Conservation (phyloP, 2,329 filamentous ascomycete genomes). For the Diaporthe sp. region DNA sequence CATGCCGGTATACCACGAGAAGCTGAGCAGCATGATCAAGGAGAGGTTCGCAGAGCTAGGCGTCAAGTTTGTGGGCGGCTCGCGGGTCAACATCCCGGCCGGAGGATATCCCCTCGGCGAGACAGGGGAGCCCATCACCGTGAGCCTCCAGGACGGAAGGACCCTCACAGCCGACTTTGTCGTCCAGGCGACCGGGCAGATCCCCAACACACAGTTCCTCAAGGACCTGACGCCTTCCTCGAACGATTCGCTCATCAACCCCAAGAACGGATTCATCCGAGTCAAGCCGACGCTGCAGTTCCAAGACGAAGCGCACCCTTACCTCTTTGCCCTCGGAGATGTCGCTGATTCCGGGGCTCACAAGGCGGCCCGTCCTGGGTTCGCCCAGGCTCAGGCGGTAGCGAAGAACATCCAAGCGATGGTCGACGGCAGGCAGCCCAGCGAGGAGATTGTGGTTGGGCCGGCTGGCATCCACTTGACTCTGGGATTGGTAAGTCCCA, state of each 20-base stretch:
- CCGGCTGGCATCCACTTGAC: constrained; percentile 54
- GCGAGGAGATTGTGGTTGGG: constrained; percentile 43
- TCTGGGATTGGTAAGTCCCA: constrained; percentile 46
- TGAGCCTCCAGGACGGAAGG: constrained; percentile 47
- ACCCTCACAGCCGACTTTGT: constrained; percentile 52
- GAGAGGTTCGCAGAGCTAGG: constrained; percentile 50
- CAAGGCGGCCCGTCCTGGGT: constrained; percentile 57
- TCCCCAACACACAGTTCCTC: constrained; percentile 54
- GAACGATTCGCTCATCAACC: constrained; percentile 40
- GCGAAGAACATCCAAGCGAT: constrained; percentile 56
- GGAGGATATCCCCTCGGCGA: constrained; percentile 39
- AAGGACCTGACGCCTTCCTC: constrained; percentile 41
- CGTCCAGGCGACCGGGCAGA: constrained; percentile 61
- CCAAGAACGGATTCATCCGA: constrained; percentile 47
- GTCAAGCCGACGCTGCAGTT: constrained; percentile 61
- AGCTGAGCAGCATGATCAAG: constrained; percentile 51
- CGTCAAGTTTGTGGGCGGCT: constrained; percentile 45
- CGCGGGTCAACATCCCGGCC: constrained; percentile 42
- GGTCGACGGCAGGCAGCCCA: constrained; percentile 47
- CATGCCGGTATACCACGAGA: constrained; percentile 55
- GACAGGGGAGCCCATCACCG: constrained; percentile 33
- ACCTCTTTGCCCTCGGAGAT: constrained; percentile 64
- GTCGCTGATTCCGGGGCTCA: constrained; percentile 56
- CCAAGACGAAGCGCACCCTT: constrained; percentile 43
- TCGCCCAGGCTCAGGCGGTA: constrained; percentile 55